phyloP scores from a whole-genome alignment of 192 early-diverging fungal species.

The Linnemannia elongata region DNA sequence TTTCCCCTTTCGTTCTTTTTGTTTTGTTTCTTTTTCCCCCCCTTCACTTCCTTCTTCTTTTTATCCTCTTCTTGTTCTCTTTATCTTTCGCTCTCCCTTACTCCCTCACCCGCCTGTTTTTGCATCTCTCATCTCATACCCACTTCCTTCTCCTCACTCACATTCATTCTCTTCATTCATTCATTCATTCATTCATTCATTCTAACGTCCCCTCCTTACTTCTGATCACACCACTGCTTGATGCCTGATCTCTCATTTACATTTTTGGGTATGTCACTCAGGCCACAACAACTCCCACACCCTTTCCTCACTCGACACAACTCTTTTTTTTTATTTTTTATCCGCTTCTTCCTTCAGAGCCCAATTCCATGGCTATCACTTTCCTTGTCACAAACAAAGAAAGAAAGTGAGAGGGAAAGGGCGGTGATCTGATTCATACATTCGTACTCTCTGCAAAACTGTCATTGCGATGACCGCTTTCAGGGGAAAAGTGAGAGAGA shows the following conservation, averaged over 20 bases:
- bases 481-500: too few species aligned
- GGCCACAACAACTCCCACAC: neutral
- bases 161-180: constrained; percentile 15
- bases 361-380: neutral
- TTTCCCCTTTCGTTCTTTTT: neutral
- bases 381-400: neutral
- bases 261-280: too few species aligned
- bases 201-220: constrained; percentile 10
- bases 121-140: constrained; percentile 21
- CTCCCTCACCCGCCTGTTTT: constrained; percentile 17
- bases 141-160: constrained; percentile 7
- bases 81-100: neutral
- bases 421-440: neutral
- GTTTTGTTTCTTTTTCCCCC: neutral
- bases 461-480: too few species aligned
- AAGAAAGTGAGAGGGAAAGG: too few species aligned
- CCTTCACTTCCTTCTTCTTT: neutral
- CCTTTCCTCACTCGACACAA: neutral
- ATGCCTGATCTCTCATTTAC: neutral
- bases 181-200: constrained; percentile 1
- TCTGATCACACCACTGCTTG: constrained; percentile 2
- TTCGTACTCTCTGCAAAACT: too few species aligned
- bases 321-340: neutral
- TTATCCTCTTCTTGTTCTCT: constrained; percentile 25
- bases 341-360: neutral